Conservation (phyloP, 768 basidiomycete species). For the Rhodosporidiobolus odoratus region DNA sequence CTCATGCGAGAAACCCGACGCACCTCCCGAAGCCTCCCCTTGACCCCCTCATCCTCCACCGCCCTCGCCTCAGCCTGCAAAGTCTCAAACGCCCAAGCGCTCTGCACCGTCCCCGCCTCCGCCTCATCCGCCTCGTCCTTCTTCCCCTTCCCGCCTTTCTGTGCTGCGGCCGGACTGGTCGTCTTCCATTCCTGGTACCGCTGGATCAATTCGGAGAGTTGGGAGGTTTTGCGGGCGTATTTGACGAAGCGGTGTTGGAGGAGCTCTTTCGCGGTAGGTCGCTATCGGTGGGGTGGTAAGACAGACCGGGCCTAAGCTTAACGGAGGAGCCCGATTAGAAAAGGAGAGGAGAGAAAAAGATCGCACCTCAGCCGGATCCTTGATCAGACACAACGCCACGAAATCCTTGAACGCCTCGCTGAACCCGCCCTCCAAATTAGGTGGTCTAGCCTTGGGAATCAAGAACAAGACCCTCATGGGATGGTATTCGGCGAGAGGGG, state of each 20-base stretch:
- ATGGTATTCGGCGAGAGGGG: conserved; percentile 92
- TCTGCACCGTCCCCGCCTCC: conserved; percentile 61
- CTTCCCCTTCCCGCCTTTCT: conserved; percentile 3
- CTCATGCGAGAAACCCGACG: background rate
- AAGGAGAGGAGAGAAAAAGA: background rate
- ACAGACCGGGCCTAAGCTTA: background rate
- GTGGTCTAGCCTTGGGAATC: conserved; percentile 93
- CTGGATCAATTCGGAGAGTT: conserved; percentile 80
- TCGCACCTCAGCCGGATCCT: conserved; percentile 69
- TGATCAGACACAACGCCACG: conserved; percentile 79
- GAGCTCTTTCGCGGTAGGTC: conserved; percentile 84
- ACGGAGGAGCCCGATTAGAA: background rate
- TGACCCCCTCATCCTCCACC: conserved; percentile 9
- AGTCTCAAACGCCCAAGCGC: conserved; percentile 95
- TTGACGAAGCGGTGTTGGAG: conserved; percentile 90
- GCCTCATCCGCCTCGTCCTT: conserved; percentile 17
- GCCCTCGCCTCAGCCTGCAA: conserved; percentile 51
- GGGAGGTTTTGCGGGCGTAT: conserved; percentile 71
- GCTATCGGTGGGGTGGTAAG: conserved; percentile 52
- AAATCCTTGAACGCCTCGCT: conserved; percentile 88
- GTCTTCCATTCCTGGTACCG: conserved; percentile 72
- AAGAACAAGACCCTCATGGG: conserved; percentile 98
- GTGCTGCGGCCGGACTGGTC: conserved; percentile 53
- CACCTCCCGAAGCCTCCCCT: conserved; percentile 10
- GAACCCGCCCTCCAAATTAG: conserved; percentile 79